Evolutionary conservation across 139 green algal genomes (phyloP).

Genomic region (Penium margaritaceum): DNA sequence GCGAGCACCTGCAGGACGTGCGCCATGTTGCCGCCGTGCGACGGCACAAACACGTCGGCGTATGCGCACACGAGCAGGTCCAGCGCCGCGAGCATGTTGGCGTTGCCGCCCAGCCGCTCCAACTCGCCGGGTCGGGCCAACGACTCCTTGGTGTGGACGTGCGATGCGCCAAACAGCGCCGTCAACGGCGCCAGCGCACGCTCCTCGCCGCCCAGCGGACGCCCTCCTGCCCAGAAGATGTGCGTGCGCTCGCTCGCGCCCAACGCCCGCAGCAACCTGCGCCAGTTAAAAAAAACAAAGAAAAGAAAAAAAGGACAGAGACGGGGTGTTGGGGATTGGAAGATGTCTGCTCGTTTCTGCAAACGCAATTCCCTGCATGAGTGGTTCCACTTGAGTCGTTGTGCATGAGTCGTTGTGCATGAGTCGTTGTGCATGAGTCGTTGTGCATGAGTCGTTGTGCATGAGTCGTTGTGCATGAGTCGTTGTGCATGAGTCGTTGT

Average conservation of each 20-base stretch:
- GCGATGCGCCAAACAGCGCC: conserved; percentile 1
- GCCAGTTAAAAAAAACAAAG: too few species aligned
- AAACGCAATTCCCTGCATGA: too few species aligned
- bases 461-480: too few species aligned
- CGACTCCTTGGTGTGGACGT: conserved; percentile 14
- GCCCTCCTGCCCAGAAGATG: conserved; percentile 19
- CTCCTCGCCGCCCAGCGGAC: not conserved
- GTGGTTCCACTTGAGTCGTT: too few species aligned
- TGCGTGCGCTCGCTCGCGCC: conserved; percentile 13
- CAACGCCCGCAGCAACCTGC: conserved; percentile 22
- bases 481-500: too few species aligned
- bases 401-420: too few species aligned
- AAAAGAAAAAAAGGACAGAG: too few species aligned
- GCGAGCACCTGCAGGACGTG: conserved; percentile 27
- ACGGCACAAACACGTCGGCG: conserved; percentile 21
- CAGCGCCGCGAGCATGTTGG: conserved; percentile 9
- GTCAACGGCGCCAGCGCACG: conserved; percentile 6
- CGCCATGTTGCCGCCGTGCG: conserved; percentile 27
- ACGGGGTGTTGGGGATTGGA: too few species aligned
- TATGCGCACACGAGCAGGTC: conserved; percentile 8
- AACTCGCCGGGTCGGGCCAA: not conserved
- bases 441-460: too few species aligned
- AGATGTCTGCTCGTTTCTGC: too few species aligned
- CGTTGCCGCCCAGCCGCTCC: not conserved
- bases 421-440: too few species aligned